phyloP scores from a whole-genome alignment of 2,329 filamentous ascomycete species.

The Pestalotiopsis sp. region DNA sequence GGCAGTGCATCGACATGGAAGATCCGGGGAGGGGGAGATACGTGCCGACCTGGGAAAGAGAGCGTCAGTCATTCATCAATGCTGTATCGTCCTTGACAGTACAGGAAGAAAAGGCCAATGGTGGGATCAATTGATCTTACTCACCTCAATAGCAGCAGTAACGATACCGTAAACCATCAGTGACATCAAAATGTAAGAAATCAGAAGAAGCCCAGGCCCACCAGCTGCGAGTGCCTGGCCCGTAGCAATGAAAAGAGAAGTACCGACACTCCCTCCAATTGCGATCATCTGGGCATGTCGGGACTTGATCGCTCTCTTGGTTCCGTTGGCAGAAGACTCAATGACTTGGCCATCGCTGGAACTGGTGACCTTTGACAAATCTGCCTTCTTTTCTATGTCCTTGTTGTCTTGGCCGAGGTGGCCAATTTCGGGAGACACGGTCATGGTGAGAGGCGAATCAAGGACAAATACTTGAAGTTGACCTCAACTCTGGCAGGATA shows the following conservation, averaged over 20 bases:
- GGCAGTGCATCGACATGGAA: constrained; percentile 50
- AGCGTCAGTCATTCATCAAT: neutral
- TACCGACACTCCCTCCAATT: constrained; percentile 50
- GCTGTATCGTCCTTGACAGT: neutral
- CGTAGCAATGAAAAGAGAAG: constrained; percentile 49
- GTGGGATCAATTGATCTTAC: neutral
- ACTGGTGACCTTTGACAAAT: neutral
- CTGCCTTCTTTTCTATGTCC: neutral
- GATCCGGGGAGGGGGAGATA: constrained; percentile 52
- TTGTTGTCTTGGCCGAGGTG: neutral
- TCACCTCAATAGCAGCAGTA: constrained; percentile 42
- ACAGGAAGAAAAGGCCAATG: neutral
- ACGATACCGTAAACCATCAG: constrained; percentile 47
- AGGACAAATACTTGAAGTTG: neutral
- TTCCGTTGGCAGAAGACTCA: neutral
- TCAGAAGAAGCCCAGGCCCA: constrained; percentile 44
- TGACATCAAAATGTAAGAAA: constrained; percentile 44
- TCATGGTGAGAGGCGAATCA: neutral
- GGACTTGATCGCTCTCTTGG: constrained; percentile 34
- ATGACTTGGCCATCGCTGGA: neutral
- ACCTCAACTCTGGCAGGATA: neutral
- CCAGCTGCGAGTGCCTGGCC: constrained; percentile 43
- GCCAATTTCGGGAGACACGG: neutral
- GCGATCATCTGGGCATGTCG: constrained; percentile 50
- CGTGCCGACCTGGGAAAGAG: constrained; percentile 43